phyloP scores from a whole-genome alignment of 805 yeast genomes.

The Cyberlindnera euphorbiae region DNA sequence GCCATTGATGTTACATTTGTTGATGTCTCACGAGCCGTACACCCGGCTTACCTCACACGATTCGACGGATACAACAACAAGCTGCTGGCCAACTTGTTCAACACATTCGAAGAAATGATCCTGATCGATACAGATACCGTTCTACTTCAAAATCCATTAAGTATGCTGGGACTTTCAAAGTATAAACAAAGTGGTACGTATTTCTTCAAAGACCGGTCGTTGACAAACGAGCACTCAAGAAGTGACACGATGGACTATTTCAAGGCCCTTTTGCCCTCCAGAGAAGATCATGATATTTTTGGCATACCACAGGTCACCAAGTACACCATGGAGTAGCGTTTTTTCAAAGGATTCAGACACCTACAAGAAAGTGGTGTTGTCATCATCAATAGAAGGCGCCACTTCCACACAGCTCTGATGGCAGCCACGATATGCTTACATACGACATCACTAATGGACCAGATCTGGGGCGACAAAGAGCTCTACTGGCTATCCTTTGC shows the following conservation, averaged over 20 bases:
- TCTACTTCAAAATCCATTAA: slow-evolving; percentile 34
- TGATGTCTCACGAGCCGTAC: slow-evolving; percentile 12
- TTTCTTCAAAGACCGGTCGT: slow-evolving; percentile 41
- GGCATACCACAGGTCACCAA: slow-evolving; percentile 6
- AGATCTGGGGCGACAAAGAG: slow-evolving; percentile 35
- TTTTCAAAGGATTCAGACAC: slow-evolving; percentile 18
- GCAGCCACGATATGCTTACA: slow-evolving; percentile 19
- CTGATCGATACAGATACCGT: slow-evolving; percentile 53
- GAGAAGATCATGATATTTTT: slow-evolving; percentile 2
- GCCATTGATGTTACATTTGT: slow-evolving; percentile 27
- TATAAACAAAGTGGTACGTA: slow-evolving; percentile 33
- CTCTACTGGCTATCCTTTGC: slow-evolving; percentile 32
- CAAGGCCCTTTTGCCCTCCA: slow-evolving; percentile 7
- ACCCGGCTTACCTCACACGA: slow-evolving; percentile 1
- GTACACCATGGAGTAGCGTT: slow-evolving; percentile 3
- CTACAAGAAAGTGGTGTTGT: slow-evolving; percentile 30
- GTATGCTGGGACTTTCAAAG: slow-evolving; percentile 30
- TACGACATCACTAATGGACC: slow-evolving; percentile 17
- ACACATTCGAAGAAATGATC: slow-evolving; percentile 45
- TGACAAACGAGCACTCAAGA: slow-evolving; percentile 5
- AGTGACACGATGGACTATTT: slow-evolving; percentile 1
- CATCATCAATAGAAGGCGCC: slow-evolving; percentile 20
- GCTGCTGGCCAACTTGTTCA: slow-evolving; percentile 50
- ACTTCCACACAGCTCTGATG: slow-evolving; percentile 22
- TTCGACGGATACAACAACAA: slow-evolving; percentile 38